Evolutionary conservation across 352 stramenopile species (phyloP), one percentile per base, ranked within the genome.

Genomic region (Globisporangium abappressorium): DNA sequence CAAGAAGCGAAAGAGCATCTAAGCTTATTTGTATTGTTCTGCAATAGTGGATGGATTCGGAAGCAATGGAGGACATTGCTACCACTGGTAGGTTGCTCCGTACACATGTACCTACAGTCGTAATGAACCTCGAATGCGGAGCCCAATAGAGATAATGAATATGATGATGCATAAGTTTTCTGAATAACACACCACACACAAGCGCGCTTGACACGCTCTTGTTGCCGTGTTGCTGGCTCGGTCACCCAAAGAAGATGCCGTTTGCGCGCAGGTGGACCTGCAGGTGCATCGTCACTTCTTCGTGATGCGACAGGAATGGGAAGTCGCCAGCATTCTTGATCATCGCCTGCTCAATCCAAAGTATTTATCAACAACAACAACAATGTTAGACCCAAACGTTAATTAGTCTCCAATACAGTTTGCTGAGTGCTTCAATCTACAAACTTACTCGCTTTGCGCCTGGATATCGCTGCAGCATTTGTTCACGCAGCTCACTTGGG

Each of bases 241-340:
- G 24, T 84, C 53, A 87, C 5, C 62, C 74, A 14, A 81, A 72
- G 46, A 84, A 88, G 7, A 72, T 73, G 3, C 80, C 77, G 58
- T 90, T 81, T 1, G 80, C 75, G 49, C 84, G 84, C 18, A 92
- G 64, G 67, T 91, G 84, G 4, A 92, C 82, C 69, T 91, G 81
- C n/a, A 93, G 62, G 56, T 91, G 74, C 82, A 93, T 87, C 60
- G 81, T 82, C 24, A 92, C 85, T 43, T 93, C 80, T 49, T 92
- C 83, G 28, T 87, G 73, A 30, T 92, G 85, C 28, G 85, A 92
- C 5, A 93, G 68, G 43, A 90, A 93, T 12, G 85, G 83, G 47
- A 92, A 93, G 47, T 86, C 79, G 18, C 81, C 82, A 22, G 72
- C 80, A 22, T 82, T 77, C 58, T 88, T 92, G 66, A 93, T 72